These are phyloP conservation scores for Nicotiana tabacum DNA, from an alignment of 257 asterid species.

Conservation along the genomic window DNA sequence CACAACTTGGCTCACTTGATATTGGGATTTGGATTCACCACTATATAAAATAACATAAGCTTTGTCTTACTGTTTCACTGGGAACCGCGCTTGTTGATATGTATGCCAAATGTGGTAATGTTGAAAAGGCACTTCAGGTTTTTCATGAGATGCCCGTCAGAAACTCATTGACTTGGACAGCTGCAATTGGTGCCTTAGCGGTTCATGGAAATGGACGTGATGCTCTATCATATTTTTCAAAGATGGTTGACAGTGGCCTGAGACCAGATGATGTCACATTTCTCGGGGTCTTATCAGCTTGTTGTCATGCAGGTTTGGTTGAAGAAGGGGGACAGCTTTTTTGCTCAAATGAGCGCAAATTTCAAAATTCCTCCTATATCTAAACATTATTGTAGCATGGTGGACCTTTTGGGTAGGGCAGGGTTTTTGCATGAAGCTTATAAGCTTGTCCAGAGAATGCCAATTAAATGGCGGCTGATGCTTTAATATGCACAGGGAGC, in stretches of 20 bases:
- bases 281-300: constrained; percentile 64
- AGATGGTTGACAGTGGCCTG: constrained; percentile 55
- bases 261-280: constrained; percentile 67
- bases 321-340: constrained; percentile 50
- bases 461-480: constrained; percentile 53
- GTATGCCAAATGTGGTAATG: constrained; percentile 80
- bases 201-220: constrained; percentile 62
- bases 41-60: constrained; percentile 40
- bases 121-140: constrained; percentile 53
- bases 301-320: constrained; percentile 83
- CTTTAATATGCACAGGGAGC: constrained; percentile 65
- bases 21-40: constrained; percentile 55
- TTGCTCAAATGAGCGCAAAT: constrained; percentile 52
- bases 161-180: constrained; percentile 69
- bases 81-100: constrained; percentile 79
- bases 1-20: constrained; percentile 71
- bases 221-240: constrained; percentile 47
- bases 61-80: constrained; percentile 50
- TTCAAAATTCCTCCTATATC: constrained; percentile 41
- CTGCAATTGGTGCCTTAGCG: constrained; percentile 64
- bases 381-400: constrained; percentile 71
- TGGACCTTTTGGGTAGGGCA: constrained; percentile 79
- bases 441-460: constrained; percentile 50
- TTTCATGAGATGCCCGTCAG: constrained; percentile 53
- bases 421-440: constrained; percentile 65